Base-by-base conservation (phyloP, 1,284 basidiomycete genomes). In the Heterobasidion irregulare region DNA sequence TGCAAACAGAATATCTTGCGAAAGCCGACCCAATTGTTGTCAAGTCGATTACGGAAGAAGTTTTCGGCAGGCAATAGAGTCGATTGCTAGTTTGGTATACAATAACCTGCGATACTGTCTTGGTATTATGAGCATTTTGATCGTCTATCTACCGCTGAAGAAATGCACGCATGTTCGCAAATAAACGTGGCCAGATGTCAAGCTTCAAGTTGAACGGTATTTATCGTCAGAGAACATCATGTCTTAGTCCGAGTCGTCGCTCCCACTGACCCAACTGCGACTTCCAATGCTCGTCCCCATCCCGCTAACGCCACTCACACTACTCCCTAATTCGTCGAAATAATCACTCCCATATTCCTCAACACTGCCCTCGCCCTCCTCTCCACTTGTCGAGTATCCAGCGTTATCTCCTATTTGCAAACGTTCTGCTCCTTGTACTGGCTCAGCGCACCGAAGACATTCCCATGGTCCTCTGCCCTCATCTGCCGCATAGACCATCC, bases 391-490 rank as follows among this genome's bases (percentile, higher is more conserved):
- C 57, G 53, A 58, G 47, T 60, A 59, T 47, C 55, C 19, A 15
- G 44, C 2, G 34, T 15, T 50, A 8, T 41, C 45, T 47, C 53
- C 51, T 32, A 54, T 53, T 8, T 45, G 57, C 8, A 72, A 62
- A 34, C 80, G 70, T 52, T 86, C 82, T 5, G 80, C 83, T 54
- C 73, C 74, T 53, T 69, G 73, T 12, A 91, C 84, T 2, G 67
- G 68, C 57, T 81, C 76, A 6, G 76, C 77, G 65, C 93, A 96
- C 48, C 92, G 75, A 56, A 94, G 68, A 68, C 93, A 96, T 59
- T 83, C 80, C 93, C 93, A 95, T 15, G 65, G 62, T 7, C 75
- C 77, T 12, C 78, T 76, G 16, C 75, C 80, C 50, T 88, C 86
- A 56, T 88, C 86, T 6, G 80, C 80, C 0, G 78, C 76, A 36